Evolutionary conservation across 2,329 filamentous ascomycete genomes (phyloP), one percentile per base, ranked within the genome.

Genomic region (Venturia aucupariae): DNA sequence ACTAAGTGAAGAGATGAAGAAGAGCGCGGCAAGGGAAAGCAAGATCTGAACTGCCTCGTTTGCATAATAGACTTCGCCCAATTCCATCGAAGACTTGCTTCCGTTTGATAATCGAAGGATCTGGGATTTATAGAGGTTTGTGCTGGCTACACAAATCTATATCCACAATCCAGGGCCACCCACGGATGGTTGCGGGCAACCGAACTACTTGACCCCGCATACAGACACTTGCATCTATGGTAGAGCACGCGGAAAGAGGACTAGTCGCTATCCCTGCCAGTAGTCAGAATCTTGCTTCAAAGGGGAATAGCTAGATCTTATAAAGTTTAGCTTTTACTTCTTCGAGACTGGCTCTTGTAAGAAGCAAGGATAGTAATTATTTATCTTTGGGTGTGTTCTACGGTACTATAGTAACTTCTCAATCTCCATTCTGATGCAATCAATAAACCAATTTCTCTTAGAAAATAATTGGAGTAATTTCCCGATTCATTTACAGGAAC

Each of bases 1-100:
- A 22, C 64, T 76, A 61, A 80, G 70, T 22, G 72, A 79, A 66
- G 70, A 79, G 72, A 71, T 76, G 73, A 68, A 71, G 60, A 72
- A 76, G 74, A 63, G 72, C 66, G 10, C 24, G 10, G 48, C 5
- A 5, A 35, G 30, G 27, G 27, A 35, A 13, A 57, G 51, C 30
- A 57, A 57, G 27, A 57, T 57, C 30, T 35, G 30, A 57, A 17
- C 51, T n/a, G 5, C 15, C 2, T n/a, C 5, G 7, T 10, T 30
- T 22, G 2, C 4, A 4, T 55, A 27, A 32, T 17, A 15, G 51
- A 57, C 8, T 51, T 27, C 22, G 46, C 10, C n/a, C 13, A 22
- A 27, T 51, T 22, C 8, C 2, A n/a, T n/a, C n/a, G n/a, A 38
- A 38, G 7, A 11, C 35, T 38, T 38, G 11, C 39, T 41, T 41